Evolutionary conservation across 2,329 filamentous ascomycete genomes (phyloP).

Genomic region (Cordyceps militaris): DNA sequence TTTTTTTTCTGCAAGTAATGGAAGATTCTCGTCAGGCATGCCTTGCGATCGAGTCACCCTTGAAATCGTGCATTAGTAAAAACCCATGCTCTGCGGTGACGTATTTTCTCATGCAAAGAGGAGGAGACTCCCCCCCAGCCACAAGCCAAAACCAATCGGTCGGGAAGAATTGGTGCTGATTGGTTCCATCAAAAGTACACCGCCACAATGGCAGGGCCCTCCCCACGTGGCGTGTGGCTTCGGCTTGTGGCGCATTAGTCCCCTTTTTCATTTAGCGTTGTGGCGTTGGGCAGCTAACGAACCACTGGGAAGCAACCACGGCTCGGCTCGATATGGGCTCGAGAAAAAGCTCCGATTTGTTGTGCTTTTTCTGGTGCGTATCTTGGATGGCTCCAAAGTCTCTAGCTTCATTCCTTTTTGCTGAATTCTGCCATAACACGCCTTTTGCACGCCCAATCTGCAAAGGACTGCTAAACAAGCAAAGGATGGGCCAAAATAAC

Average conservation of each 20-base stretch:
- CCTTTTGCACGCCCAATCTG: background rate
- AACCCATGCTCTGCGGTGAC: no score
- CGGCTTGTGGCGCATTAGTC: background rate
- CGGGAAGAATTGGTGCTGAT: background rate
- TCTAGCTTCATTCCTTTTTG: background rate
- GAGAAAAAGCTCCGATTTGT: background rate
- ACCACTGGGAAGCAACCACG: background rate
- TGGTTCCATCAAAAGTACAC: background rate
- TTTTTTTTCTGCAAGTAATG: no score
- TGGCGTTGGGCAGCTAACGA: background rate
- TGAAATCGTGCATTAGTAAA: no score
- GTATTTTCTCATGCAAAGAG: no score
- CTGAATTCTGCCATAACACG: background rate
- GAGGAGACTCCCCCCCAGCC: no score
- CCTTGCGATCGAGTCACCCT: no score
- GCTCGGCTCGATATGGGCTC: background rate
- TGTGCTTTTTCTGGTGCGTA: background rate
- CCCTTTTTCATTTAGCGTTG: background rate
- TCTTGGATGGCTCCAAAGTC: no score
- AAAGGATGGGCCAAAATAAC: background rate
- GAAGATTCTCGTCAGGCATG: no score
- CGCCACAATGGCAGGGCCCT: background rate
- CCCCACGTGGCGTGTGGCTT: constrained; percentile 2
- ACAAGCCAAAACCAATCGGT: constrained; percentile 1
- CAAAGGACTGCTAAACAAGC: background rate